A percentile compares a stretch with the other conserved stretches of the same genome.
These are phyloP conservation scores for Globisporangium camurandrum DNA, from an alignment of 352 stramenopile species.

Conservation along the genomic window DNA sequence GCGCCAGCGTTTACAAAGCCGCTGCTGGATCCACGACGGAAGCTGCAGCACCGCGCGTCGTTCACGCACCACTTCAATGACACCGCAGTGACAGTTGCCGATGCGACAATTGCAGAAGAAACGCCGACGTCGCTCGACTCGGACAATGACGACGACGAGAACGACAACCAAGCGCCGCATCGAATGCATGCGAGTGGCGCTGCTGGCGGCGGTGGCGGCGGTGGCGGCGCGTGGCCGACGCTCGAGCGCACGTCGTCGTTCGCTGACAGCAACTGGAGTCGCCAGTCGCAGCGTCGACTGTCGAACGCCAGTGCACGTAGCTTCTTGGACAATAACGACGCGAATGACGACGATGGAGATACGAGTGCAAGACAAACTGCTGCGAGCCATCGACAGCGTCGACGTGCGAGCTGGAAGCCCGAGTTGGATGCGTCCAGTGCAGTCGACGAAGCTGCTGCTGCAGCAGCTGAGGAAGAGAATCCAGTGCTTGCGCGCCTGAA, in stretches of 20 bases:
- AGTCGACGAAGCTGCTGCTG: conserved; percentile 16
- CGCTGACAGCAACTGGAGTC: conserved; percentile 14
- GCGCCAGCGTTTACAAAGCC: conserved; percentile 19
- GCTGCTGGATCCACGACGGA: conserved; percentile 45
- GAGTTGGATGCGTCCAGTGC: too few relatives aligned
- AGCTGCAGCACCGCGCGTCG: conserved; percentile 54
- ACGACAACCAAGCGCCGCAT: conserved; percentile 4
- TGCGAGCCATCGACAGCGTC: conserved; percentile 24
- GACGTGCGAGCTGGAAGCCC: conserved; percentile 36
- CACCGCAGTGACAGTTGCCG: conserved; percentile 25
- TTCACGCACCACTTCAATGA: conserved; percentile 55
- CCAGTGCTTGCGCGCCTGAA: conserved; percentile 66
- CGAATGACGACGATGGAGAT: conserved; percentile 24
- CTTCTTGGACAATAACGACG: conserved; percentile 16
- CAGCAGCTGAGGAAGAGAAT: conserved; percentile 55
- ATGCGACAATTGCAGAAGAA: conserved; percentile 62
- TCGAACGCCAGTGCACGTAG: too few relatives aligned
- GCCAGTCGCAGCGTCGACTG: conserved; percentile 9
- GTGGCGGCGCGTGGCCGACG: neutral
- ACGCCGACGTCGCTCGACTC: conserved; percentile 44
- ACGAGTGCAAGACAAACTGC: conserved; percentile 3
- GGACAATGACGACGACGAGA: conserved; percentile 35
- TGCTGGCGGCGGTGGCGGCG: neutral
- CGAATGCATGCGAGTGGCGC: neutral
- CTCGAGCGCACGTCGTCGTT: conserved; percentile 18